Evolutionary conservation across 2,329 filamentous ascomycete species (phyloP), one percentile per base, ranked within the genome.

Genomic region (Ustulina deusta): DNA sequence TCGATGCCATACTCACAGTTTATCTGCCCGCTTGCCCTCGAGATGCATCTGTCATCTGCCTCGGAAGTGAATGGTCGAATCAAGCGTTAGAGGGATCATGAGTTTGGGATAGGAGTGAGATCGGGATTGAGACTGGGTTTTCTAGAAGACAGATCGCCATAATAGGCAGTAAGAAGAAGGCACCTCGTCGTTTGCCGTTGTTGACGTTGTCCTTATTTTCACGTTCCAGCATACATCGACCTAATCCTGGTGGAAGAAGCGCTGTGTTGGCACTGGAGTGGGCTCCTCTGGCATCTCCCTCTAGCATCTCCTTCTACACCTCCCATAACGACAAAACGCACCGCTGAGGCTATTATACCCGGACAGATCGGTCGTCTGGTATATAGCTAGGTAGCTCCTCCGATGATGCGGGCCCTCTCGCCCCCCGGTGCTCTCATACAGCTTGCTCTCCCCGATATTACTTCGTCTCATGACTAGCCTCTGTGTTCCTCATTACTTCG

Each of bases 401-500:
- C 51, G 38, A 55, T 29, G 13, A 56, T 48, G 27, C 63, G 20
- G 40, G 25, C 46, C 27, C 20, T 46, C 49, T 34, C 38, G 20
- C 7, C 25, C n/a, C 15, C 27, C 36, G 10, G 32, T 46, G 56
- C 57, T 49, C 59, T 44, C 44, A 44, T 64, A 57, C 59, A 66
- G 61, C 60, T 34, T 32, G 29, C 62, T 58, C 60, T 60, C 54
- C 63, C 38, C 25, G 55, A 34, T 52, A 75, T 73, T 73, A 74
- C 59, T 72, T 66, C 64, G 42, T 70, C 36, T 70, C 46, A 61
- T 49, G 60, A 63, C 65, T 62, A 13, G 36, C 40, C 49, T 49
- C 61, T n/a, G 44, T 62, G 13, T 60, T 61, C 52, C 64, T 72
- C 65, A 74, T 75, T 74, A 73, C 57, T 73, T 73, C 66, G 56